Conservation (phyloP, 164 flowering plant genomes). For the Euptelea pleiosperma region DNA sequence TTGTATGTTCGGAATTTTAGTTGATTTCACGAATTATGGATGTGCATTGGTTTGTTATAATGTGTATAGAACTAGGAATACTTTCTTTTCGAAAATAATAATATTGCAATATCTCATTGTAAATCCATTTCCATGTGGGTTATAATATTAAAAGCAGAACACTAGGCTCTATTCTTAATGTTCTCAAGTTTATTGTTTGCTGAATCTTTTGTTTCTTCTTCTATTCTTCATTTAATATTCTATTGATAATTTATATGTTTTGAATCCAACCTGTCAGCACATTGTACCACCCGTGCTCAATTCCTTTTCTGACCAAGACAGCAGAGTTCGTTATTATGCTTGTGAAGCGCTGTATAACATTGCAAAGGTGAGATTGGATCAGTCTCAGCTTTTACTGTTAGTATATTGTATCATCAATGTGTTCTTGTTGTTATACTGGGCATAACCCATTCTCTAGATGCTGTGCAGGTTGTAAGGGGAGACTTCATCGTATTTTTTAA, state of each 20-base stretch:
- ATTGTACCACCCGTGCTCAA: constrained; percentile 91
- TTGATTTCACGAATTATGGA: background rate
- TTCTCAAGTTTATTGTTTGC: background rate
- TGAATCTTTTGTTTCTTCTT: background rate
- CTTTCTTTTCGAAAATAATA: too few species aligned
- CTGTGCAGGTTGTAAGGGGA: constrained; percentile 90
- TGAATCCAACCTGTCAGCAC: constrained; percentile 48
- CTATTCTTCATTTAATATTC: background rate
- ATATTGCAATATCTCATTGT: too few species aligned
- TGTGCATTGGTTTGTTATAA: background rate
- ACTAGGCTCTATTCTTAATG: background rate
- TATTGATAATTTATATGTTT: constrained; percentile 13
- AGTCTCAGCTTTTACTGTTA: constrained; percentile 1
- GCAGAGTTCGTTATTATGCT: constrained; percentile 98
- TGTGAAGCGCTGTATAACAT: constrained; percentile 99
- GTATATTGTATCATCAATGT: constrained; percentile 1
- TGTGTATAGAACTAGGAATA: background rate
- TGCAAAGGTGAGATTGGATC: constrained; percentile 69
- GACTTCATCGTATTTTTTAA: constrained; percentile 93
- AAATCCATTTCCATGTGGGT: background rate
- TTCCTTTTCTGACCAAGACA: constrained; percentile 91
- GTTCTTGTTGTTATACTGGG: background rate
- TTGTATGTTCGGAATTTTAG: background rate
- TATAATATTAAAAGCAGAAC: background rate
- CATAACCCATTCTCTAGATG: background rate